Evolutionary conservation across 768 basidiomycete genomes (phyloP).

Genomic region (Dioszegia crocea): DNA sequence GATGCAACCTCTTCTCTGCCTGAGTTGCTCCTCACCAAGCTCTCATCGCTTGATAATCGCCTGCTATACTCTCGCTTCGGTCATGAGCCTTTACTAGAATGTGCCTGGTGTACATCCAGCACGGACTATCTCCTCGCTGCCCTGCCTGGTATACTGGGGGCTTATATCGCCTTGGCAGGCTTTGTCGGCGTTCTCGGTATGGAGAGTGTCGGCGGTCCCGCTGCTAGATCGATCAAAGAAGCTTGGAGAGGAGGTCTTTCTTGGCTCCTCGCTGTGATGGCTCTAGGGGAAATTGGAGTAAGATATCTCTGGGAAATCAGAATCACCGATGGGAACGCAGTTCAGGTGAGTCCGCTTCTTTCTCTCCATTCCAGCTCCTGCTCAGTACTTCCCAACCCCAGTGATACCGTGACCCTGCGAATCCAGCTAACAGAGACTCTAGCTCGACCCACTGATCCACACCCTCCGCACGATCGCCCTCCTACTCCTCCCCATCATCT

Average conservation of each 20-base stretch:
- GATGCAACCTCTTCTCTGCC: conserved; percentile 6
- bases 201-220: neutral
- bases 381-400: neutral
- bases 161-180: conserved; percentile 19
- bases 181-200: conserved; percentile 22
- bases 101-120: conserved; percentile 25
- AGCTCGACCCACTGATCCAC: conserved; percentile 31
- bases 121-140: conserved; percentile 24
- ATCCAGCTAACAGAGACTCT: too few species aligned
- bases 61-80: conserved; percentile 36
- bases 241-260: conserved; percentile 21
- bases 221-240: conserved; percentile 5
- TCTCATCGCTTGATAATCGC: conserved; percentile 31
- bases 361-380: neutral
- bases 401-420: too few species aligned
- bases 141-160: conserved; percentile 15
- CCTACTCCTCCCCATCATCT: conserved; percentile 18
- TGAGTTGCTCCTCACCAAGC: conserved; percentile 28
- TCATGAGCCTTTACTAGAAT: conserved; percentile 22
- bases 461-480: conserved; percentile 27
- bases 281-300: conserved; percentile 17
- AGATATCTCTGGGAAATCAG: conserved; percentile 30
- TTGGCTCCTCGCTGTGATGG: conserved; percentile 18
- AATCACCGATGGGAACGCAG: conserved; percentile 26
- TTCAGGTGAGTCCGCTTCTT: conserved; percentile 23